These are phyloP conservation scores for Somion occarium DNA, from an alignment of 1,284 basidiomycete genomes.

Conservation along the genomic window DNA sequence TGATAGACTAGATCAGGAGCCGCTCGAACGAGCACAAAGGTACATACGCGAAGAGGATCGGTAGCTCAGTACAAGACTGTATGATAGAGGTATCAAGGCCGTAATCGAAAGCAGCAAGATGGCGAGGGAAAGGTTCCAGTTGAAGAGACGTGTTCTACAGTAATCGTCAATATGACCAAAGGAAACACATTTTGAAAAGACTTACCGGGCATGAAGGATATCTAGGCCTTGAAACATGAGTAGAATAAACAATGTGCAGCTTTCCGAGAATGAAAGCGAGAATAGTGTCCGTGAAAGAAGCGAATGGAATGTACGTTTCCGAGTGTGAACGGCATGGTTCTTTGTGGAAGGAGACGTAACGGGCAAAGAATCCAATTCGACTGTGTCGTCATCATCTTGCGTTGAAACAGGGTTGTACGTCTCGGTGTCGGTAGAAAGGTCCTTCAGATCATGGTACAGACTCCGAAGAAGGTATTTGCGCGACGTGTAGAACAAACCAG, in stretches of 20 bases:
- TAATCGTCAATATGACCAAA: background rate
- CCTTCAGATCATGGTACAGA: slow-evolving; percentile 54
- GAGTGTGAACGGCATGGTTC: slow-evolving; percentile 14
- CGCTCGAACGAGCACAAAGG: slow-evolving; percentile 10
- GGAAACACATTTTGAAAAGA: slow-evolving; percentile 10
- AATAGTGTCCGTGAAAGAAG: slow-evolving; percentile 52
- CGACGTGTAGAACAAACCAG: slow-evolving; percentile 46
- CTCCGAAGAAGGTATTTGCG: slow-evolving; percentile 48
- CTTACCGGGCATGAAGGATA: slow-evolving; percentile 47
- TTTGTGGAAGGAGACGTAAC: slow-evolving; percentile 27
- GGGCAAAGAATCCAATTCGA: slow-evolving; percentile 41
- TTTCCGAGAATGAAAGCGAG: slow-evolving; percentile 63
- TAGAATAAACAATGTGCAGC: slow-evolving; percentile 60
- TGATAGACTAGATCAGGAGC: slow-evolving; percentile 12
- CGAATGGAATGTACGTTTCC: slow-evolving; percentile 42
- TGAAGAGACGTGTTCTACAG: slow-evolving; percentile 51
- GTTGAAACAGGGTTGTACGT: slow-evolving; percentile 15
- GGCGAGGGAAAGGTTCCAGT: slow-evolving; percentile 60
- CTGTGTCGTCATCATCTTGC: slow-evolving; percentile 22
- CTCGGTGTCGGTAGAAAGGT: slow-evolving; percentile 23
- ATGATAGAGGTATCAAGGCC: slow-evolving; percentile 53
- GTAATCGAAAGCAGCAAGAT: slow-evolving; percentile 53
- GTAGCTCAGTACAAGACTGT: slow-evolving; percentile 54
- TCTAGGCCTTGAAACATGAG: slow-evolving; percentile 60
- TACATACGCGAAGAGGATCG: slow-evolving; percentile 14